Conservation (phyloP, 345 rosid genomes). For the Syzygium grande region DNA sequence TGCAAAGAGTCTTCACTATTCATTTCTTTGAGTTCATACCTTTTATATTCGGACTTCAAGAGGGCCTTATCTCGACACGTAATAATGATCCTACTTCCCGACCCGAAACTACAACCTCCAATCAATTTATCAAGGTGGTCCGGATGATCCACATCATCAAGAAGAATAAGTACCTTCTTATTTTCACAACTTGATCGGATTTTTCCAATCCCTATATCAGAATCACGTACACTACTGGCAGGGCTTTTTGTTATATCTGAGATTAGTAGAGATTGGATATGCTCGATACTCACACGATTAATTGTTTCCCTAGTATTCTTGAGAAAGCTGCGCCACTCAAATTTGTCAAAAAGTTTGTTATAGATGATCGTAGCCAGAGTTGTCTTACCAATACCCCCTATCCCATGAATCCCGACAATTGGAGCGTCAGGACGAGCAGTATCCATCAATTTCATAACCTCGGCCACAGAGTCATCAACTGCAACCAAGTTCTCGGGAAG, state of each 20-base stretch:
- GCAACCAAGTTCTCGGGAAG: neutral
- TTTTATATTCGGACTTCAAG: too few relatives aligned
- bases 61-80: neutral
- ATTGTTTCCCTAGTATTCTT: neutral
- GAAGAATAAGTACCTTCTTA: neutral
- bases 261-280: neutral
- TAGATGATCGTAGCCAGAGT: neutral
- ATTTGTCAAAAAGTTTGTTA: accelerated
- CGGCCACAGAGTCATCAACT: neutral
- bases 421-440: accelerated
- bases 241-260: accelerated
- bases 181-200: neutral
- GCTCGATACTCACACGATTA: accelerated
- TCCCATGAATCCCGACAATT: neutral
- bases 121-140: neutral
- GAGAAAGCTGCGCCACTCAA: neutral
- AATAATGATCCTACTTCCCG: neutral
- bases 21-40: neutral
- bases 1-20: neutral
- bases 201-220: accelerated
- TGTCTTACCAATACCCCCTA: neutral
- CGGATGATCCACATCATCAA: accelerated
- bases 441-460: accelerated
- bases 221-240: neutral
- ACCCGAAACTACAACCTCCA: neutral